Evolutionary conservation across 495 filamentous ascomycete species (phyloP).

Genomic region (Neurospora terricola): DNA sequence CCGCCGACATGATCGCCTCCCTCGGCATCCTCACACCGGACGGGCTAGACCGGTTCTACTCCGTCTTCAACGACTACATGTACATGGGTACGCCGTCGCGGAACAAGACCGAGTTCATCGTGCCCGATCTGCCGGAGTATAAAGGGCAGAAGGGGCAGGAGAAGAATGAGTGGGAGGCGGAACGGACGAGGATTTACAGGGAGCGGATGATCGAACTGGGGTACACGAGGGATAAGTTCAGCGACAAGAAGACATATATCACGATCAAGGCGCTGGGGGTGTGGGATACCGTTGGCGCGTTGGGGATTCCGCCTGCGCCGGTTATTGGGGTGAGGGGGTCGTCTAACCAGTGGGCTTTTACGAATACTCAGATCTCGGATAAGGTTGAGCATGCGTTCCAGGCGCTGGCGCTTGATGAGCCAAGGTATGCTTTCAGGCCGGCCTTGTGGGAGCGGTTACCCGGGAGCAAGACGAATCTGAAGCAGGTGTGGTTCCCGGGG

Average conservation of each 20-base stretch:
- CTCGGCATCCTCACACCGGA: conserved; percentile 52
- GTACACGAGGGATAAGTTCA: conserved; percentile 19
- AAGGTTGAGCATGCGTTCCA: conserved; percentile 60
- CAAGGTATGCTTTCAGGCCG: conserved; percentile 52
- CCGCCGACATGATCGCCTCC: conserved; percentile 48
- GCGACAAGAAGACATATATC: conserved; percentile 18
- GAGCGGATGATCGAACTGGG: conserved; percentile 13
- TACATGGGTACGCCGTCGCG: conserved; percentile 18
- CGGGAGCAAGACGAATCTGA: conserved; percentile 31
- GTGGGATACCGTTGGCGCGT: conserved; percentile 30
- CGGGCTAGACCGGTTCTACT: conserved; percentile 48
- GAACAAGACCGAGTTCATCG: conserved; percentile 11
- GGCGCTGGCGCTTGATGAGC: conserved; percentile 60
- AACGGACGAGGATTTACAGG: conserved; percentile 17
- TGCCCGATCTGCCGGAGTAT: conserved; percentile 10
- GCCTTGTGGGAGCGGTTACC: conserved; percentile 44
- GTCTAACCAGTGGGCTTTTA: conserved; percentile 35
- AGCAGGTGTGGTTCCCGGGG: conserved; percentile 65
- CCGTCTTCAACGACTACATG: conserved; percentile 47
- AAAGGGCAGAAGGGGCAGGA: conserved; percentile 12
- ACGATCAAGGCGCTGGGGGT: conserved; percentile 29
- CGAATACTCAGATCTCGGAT: conserved; percentile 46
- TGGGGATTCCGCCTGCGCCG: conserved; percentile 25
- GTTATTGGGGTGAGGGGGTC: conserved; percentile 24
- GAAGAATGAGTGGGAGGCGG: conserved; percentile 21